Conservation (phyloP, 345 rosid species). For the Brassica rapa region DNA sequence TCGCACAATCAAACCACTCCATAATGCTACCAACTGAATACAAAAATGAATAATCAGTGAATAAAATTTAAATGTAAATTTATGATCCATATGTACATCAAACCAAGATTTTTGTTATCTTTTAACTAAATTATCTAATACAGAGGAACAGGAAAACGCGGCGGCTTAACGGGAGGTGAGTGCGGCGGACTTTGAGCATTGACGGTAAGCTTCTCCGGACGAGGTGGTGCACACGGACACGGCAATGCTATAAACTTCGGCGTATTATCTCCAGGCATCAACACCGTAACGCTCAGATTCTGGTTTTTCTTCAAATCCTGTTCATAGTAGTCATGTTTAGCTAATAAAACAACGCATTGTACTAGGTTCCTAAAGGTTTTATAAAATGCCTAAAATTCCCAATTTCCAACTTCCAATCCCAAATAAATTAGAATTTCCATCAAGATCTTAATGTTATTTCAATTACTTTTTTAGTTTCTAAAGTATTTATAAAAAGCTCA, state of each 20-base stretch:
- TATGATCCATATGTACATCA: constrained; percentile 41
- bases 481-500: background rate
- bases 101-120: constrained; percentile 26
- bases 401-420: background rate
- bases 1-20: constrained; percentile 11
- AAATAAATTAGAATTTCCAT: background rate
- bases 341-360: background rate
- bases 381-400: too few species aligned
- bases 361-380: background rate
- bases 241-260: constrained; percentile 95
- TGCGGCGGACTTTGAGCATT: constrained; percentile 48
- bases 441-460: background rate
- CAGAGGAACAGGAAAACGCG: constrained; percentile 66
- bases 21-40: constrained; percentile 19
- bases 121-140: constrained; percentile 47
- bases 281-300: constrained; percentile 67
- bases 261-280: constrained; percentile 88
- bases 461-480: background rate
- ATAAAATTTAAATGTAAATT: constrained; percentile 27
- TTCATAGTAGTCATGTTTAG: background rate
- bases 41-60: constrained; percentile 27
- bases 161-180: constrained; percentile 48
- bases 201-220: constrained; percentile 46
- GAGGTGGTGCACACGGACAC: constrained; percentile 75
- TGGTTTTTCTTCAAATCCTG: constrained; percentile 58